Evolutionary conservation across 371 early-diverging fungal genomes (phyloP), one percentile per base, ranked within the genome.

Genomic region (Lichtheimia corymbifera): DNA sequence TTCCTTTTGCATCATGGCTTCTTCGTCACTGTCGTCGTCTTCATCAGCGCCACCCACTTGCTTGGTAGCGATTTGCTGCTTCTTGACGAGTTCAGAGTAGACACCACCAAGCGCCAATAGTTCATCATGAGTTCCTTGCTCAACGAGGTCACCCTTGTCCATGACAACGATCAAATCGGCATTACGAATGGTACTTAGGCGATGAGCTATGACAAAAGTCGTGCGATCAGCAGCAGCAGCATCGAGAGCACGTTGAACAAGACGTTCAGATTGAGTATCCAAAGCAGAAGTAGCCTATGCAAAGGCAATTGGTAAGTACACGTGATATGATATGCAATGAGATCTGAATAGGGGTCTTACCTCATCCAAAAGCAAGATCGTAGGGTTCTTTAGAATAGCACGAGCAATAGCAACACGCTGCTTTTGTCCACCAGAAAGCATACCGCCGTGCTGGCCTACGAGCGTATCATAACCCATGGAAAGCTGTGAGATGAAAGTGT

Each of bases 161-260:
- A 91, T 83, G 27, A 91, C 91, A 45, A 87, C 82, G 68, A 97
- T 96, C 50, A 83, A 62, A 65, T 96, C 90, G 1, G 94, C 90
- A 63, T 93, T 86, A 41, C 77, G 75, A 52, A 88, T 79, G 2
- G 92, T 93, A 42, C 89, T 86, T 5, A 93, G 73, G 15, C 91
- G 84, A 70, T 96, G 97, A 0, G 97, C 96, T 64, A 97, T 90
- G 4, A 94, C 88, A 49, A 98, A 83, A 3, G 95, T 94, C 1
- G 95, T 94, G 17, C 95, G 79, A 43, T 85, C 82, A 20, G 68
- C 58, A 17, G 89, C 50, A 4, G 93, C 93, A 13, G 64, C 72
- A 55, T 94, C 94, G 24, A 92, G 70, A 18, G 91, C 91, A 15
- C 64, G 71, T 65, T 92, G 92, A 1, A 93, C 91, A 15, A 90